Conservation (phyloP, 116 monocot genomes). For the Posidonia oceanica region DNA sequence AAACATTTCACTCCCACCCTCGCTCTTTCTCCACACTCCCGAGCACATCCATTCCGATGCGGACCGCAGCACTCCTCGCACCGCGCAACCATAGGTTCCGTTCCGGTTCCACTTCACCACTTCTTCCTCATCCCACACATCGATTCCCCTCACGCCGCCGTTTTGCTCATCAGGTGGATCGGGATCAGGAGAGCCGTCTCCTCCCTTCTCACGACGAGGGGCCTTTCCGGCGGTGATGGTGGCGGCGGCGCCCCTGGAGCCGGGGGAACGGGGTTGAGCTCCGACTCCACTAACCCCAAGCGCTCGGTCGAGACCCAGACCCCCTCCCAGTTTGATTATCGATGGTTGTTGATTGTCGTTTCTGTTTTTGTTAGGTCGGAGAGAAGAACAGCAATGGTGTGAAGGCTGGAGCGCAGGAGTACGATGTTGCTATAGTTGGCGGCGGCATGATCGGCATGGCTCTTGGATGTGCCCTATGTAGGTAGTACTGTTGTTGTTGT, state of each 20-base stretch:
- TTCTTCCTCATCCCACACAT: neutral
- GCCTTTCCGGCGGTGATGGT: no score
- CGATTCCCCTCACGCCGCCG: neutral
- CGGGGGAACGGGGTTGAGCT: no score
- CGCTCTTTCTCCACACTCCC: no score
- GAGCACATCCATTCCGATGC: neutral
- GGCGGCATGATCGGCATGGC: constrained; percentile 99
- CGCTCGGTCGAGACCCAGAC: no score
- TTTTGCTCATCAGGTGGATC: neutral
- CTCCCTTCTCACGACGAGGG: no score
- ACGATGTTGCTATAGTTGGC: constrained; percentile 84
- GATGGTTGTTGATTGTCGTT: neutral
- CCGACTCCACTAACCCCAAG: no score
- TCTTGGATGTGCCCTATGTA: constrained; percentile 85
- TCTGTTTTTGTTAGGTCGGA: neutral
- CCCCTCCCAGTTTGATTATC: no score
- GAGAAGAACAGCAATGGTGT: neutral
- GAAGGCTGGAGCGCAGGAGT: constrained; percentile 6
- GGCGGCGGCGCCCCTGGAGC: no score
- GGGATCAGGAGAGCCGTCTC: no score
- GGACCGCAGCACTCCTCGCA: constrained; percentile 3
- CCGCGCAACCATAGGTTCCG: constrained; percentile 5
- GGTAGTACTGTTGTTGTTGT: constrained; percentile 17
- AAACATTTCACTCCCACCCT: no score
- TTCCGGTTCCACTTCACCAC: neutral